Conservation (phyloP, 805 yeast species). For the Candida nonsorbophila region DNA sequence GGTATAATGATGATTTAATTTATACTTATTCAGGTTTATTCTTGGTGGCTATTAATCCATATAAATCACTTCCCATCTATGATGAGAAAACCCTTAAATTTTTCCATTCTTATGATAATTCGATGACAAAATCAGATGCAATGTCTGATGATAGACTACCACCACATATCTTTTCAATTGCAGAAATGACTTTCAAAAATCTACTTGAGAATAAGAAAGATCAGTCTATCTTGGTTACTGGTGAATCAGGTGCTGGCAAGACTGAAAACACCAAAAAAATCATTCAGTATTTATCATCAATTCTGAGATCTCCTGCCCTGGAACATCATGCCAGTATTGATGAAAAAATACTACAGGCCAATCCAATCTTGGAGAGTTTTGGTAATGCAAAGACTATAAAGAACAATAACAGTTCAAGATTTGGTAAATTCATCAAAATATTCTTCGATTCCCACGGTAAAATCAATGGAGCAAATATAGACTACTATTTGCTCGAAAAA, state of each 20-base stretch:
- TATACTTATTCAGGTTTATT: slow-evolving; percentile 95
- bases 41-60: slow-evolving; percentile 93
- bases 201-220: slow-evolving; percentile 63
- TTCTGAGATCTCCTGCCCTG: slow-evolving; percentile 31
- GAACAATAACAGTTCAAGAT: slow-evolving; percentile 91
- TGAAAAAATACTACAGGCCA: slow-evolving; percentile 82
- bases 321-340: slow-evolving; percentile 49
- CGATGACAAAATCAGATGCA: no score
- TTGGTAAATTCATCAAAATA: slow-evolving; percentile 92
- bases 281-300: slow-evolving; percentile 82
- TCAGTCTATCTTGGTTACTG: slow-evolving; percentile 94
- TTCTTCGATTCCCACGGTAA: slow-evolving; percentile 50
- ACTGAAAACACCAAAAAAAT: slow-evolving; percentile 96
- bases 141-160: no score
- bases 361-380: slow-evolving; percentile 92
- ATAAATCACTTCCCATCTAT: slow-evolving; percentile 69
- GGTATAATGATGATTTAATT: slow-evolving; percentile 75
- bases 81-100: slow-evolving; percentile 49
- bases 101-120: slow-evolving; percentile 43
- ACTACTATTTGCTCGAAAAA: slow-evolving; percentile 90
- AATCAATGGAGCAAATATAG: slow-evolving; percentile 85
- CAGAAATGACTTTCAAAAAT: slow-evolving; percentile 75
- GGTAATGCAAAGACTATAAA: slow-evolving; percentile 96
- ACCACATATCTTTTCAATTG: slow-evolving; percentile 90
- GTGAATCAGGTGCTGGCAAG: slow-evolving; percentile 98